A percentile compares a stretch with the other conserved stretches of the same genome.
phyloP scores from a whole-genome alignment of 805 yeast genomes.

The Metschnikowia reukaufii region DNA sequence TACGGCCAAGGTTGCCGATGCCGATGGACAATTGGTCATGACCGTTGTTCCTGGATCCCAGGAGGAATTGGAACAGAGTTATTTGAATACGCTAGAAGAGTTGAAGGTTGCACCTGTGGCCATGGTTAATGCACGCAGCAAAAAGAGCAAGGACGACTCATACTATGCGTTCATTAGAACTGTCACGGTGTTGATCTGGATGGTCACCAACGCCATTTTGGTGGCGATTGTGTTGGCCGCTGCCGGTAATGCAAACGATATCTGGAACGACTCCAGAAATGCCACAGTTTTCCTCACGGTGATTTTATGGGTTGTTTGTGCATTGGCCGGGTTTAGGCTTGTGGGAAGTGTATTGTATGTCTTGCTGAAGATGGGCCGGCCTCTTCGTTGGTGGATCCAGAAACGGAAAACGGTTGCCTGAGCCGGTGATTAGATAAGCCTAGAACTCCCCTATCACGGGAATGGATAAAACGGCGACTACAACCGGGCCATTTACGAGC shows the following conservation, averaged over 20 bases:
- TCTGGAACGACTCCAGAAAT: constrained; percentile 37
- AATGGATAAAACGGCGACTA: too few species aligned
- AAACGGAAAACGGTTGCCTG: constrained; percentile 18
- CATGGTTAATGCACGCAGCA: constrained; percentile 17
- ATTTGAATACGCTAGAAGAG: constrained; percentile 61
- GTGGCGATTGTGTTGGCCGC: constrained; percentile 81
- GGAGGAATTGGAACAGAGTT: constrained; percentile 73
- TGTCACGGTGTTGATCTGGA: constrained; percentile 85
- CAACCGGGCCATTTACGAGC: too few species aligned
- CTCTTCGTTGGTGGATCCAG: constrained; percentile 40
- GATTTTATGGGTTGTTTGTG: constrained; percentile 90
- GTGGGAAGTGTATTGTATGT: constrained; percentile 69
- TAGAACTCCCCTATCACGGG: too few species aligned
- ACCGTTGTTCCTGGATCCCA: constrained; percentile 62
- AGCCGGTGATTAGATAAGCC: background rate
- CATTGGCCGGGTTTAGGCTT: constrained; percentile 80
- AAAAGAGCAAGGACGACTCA: constrained; percentile 51
- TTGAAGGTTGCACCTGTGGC: constrained; percentile 44
- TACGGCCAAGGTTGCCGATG: constrained; percentile 63
- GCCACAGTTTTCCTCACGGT: constrained; percentile 74
- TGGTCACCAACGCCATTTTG: constrained; percentile 78
- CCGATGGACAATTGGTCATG: constrained; percentile 40
- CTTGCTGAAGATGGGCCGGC: constrained; percentile 36
- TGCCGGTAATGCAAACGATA: constrained; percentile 63
- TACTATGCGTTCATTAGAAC: constrained; percentile 92